phyloP scores from a whole-genome alignment of 495 filamentous ascomycete genomes.

The Xylaria curta region DNA sequence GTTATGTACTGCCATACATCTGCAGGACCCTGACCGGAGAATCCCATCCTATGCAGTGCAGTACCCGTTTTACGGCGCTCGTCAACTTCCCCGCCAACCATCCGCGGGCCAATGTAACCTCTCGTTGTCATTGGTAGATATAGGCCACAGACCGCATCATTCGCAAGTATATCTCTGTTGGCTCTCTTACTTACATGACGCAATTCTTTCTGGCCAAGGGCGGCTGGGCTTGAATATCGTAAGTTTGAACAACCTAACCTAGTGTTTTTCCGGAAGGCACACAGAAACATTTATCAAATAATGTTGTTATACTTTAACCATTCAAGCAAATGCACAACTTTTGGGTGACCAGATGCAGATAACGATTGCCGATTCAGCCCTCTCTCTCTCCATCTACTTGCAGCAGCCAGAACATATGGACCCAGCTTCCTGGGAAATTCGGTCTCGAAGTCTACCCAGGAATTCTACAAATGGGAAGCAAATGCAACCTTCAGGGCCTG shows the following conservation, averaged over 20 bases:
- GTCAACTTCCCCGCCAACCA: not conserved
- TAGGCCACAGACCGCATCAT: not conserved
- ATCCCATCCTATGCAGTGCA: not conserved
- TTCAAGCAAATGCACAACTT: not conserved
- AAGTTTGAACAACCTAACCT: not conserved
- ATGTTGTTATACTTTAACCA: not conserved
- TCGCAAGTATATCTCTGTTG: not conserved
- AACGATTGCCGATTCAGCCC: too few relatives aligned
- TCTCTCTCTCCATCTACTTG: not conserved
- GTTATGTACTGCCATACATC: not conserved
- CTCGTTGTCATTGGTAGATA: conserved; percentile 2
- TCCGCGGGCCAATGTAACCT: not conserved
- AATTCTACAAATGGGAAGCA: not conserved
- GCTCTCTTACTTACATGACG: conserved; percentile 2
- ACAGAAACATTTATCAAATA: not conserved
- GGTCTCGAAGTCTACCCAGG: not conserved
- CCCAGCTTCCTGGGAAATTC: not conserved
- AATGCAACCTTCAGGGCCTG: not conserved
- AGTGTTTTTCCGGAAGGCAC: not conserved
- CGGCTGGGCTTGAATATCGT: not conserved
- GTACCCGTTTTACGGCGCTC: not conserved
- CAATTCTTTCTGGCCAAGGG: not conserved
- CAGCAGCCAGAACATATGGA: not conserved
- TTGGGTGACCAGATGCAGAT: not conserved
- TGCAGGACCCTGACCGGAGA: conserved; percentile 10